Evolutionary conservation across 805 yeast species (phyloP).

Genomic region (Hanseniaspora thailandica): DNA sequence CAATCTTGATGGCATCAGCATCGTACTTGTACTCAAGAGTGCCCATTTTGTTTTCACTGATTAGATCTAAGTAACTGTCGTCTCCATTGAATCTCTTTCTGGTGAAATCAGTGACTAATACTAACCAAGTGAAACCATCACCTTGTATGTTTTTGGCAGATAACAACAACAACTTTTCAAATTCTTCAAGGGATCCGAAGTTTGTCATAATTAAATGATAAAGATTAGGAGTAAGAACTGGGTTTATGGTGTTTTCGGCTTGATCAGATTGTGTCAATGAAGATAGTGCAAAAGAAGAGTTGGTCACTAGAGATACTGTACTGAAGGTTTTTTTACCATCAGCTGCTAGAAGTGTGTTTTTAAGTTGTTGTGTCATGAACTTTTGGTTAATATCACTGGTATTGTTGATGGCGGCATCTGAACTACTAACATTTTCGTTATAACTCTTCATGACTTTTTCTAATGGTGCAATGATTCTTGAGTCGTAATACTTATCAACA

Average conservation of each 20-base stretch:
- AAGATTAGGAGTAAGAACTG: constrained; percentile 13
- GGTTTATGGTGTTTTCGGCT: neutral
- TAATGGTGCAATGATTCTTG: constrained; percentile 4
- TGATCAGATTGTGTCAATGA: neutral
- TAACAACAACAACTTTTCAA: constrained; percentile 55
- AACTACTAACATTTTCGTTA: neutral
- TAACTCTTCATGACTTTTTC: neutral
- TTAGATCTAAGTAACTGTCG: constrained; percentile 1
- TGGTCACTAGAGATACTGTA: neutral
- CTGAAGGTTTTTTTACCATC: neutral
- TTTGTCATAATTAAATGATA: constrained; percentile 29
- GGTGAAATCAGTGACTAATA: constrained; percentile 37
- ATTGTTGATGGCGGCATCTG: constrained; percentile 1
- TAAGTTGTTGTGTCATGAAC: neutral
- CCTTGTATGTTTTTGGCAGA: constrained; percentile 69
- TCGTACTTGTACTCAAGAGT: neutral
- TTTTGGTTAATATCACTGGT: neutral
- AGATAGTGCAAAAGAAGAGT: constrained; percentile 1
- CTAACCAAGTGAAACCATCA: constrained; percentile 84
- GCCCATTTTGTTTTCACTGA: constrained; percentile 13
- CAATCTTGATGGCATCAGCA: neutral
- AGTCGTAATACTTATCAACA: neutral
- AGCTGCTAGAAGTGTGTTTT: neutral
- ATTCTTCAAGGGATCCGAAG: constrained; percentile 69
- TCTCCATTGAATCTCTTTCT: constrained; percentile 20